Conservation (phyloP, 768 basidiomycete genomes). For the Asterophora lycoperdoides region DNA sequence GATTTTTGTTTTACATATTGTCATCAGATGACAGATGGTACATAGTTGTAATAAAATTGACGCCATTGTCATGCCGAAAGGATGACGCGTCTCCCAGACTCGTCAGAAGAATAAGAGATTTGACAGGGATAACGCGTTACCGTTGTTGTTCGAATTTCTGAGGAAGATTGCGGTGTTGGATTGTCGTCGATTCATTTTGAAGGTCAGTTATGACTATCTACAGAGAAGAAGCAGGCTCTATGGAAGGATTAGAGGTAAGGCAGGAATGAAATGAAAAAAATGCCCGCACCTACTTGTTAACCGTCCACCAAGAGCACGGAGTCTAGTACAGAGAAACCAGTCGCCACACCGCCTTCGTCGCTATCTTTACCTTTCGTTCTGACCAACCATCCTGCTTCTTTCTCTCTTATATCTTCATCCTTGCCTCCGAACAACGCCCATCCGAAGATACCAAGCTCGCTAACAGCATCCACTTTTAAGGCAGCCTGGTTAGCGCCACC, state of each 20-base stretch:
- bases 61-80: no score
- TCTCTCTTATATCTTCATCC: slow-evolving; percentile 46
- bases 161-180: no score
- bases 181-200: no score
- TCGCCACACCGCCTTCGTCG: slow-evolving; percentile 89
- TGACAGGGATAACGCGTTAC: no score
- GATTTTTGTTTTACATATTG: no score
- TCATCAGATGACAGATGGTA: no score
- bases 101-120: no score
- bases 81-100: no score
- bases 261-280: not conserved
- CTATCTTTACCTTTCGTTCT: slow-evolving; percentile 88
- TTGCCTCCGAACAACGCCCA: slow-evolving; percentile 69
- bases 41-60: no score
- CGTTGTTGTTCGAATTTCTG: no score
- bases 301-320: slow-evolving; percentile 56
- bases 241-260: not conserved
- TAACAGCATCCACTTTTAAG: slow-evolving; percentile 67
- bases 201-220: not conserved
- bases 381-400: slow-evolving; percentile 77
- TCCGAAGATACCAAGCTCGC: slow-evolving; percentile 91
- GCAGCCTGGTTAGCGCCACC: slow-evolving; percentile 43
- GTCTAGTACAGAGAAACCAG: slow-evolving; percentile 76
- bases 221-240: not conserved
- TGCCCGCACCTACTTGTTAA: slow-evolving; percentile 11